Base-by-base conservation (phyloP, 768 basidiomycete genomes). In the Rhodotorula sphaerocarpa region DNA sequence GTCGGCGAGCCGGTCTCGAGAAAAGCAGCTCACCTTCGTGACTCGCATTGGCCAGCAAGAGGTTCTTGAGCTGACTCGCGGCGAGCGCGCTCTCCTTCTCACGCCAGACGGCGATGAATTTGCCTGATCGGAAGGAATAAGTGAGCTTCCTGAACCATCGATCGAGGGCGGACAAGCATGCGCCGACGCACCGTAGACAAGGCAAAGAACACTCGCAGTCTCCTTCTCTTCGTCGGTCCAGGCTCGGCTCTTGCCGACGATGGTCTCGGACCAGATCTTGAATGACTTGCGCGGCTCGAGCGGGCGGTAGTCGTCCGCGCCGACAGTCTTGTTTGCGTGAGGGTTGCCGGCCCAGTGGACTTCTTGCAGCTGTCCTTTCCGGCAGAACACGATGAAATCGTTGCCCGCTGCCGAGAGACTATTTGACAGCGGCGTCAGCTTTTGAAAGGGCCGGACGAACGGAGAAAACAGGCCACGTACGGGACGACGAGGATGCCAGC, bases 201-300 rank as follows among this genome's bases (percentile, higher is more conserved):
- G 75, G 10, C 86, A 84, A 21, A 89, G 75, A 16, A 89, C 86
- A 42, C 66, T 64, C 3, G 86, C 87, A 3, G 86, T 88, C 73
- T 88, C 87, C 43, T 88, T 72, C 71, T 89, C 86, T 72, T 89
- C 87, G 58, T 88, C 86, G 12, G 86, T 83, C 87, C 87, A 90
- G 14, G 78, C 77, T 39, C 85, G 78, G 67, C 81, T 83, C 59
- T 83, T 78, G 7, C 86, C 86, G 11, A 81, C 79, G 20, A 89
- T 82, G 1, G 78, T 82, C 75, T 89, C 86, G 0, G 83, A 82
- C 87, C 87, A 90, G 7, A 79, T 79, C 70, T 83, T 85, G 78
- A 90, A 90, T 2, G 84, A 86, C 57, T 80, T 82, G n/a, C 87
- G 79, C 0, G 87, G 87, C 73, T 89, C 86, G 12, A 90, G 77